Evolutionary conservation across 805 yeast genomes (phyloP).

Genomic region (Cyberlindnera subsufficiens): DNA sequence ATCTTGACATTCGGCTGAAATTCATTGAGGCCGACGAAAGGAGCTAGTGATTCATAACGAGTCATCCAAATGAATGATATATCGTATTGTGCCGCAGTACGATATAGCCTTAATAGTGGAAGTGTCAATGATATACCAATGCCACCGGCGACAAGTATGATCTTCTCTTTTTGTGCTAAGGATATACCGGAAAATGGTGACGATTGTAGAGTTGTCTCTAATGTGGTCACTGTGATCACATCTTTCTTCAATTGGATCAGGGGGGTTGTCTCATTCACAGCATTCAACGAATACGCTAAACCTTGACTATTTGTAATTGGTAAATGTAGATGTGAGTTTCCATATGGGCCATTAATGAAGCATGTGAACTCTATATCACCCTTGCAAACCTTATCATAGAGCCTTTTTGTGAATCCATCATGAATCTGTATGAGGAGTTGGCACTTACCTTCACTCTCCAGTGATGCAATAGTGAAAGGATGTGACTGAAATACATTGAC

Average conservation of each 20-base stretch:
- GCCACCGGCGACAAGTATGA: slow-evolving; percentile 18
- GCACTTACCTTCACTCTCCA: slow-evolving; percentile 6
- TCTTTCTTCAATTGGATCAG: not conserved
- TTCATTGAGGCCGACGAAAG: slow-evolving; percentile 1
- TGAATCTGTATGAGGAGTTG: slow-evolving; percentile 17
- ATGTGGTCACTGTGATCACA: not conserved
- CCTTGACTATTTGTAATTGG: slow-evolving; percentile 2
- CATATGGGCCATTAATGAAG: slow-evolving; percentile 25
- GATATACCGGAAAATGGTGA: not conserved
- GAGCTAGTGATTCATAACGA: slow-evolving; percentile 8
- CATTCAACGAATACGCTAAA: too few relatives aligned
- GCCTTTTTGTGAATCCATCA: slow-evolving; percentile 18
- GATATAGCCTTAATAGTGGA: slow-evolving; percentile 9
- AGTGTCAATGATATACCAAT: slow-evolving; percentile 14
- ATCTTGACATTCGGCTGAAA: slow-evolving; percentile 3
- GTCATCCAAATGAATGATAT: slow-evolving; percentile 21
- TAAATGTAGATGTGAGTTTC: slow-evolving; percentile 14
- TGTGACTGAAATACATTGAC: slow-evolving; percentile 19
- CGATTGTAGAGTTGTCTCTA: not conserved
- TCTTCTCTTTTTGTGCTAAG: slow-evolving; percentile 4
- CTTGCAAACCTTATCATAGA: slow-evolving; percentile 7
- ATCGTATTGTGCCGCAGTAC: slow-evolving; percentile 4
- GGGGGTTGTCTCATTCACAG: not conserved
- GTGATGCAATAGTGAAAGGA: slow-evolving; percentile 24
- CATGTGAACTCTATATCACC: slow-evolving; percentile 11